Evolutionary conservation across 2,329 filamentous ascomycete genomes (phyloP), one percentile per base, ranked within the genome.

Genomic region (Ophiocordyceps robertsii): DNA sequence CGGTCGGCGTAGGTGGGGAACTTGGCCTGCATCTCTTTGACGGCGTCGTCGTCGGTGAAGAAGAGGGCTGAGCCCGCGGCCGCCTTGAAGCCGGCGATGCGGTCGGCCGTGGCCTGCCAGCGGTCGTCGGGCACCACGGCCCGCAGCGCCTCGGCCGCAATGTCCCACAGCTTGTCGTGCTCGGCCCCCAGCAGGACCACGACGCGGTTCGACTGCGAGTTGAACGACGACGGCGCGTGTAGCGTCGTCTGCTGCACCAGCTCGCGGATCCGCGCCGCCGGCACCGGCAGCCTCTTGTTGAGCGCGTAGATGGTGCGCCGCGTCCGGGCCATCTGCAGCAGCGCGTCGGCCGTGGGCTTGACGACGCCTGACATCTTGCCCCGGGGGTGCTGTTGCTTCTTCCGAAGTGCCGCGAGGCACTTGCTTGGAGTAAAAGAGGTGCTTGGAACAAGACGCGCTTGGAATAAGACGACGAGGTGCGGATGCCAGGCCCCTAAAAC

Each of bases 111-210:
- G 49, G 59, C 42, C 57, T 76, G 64, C 68, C 75, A 88, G 47
- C 67, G 57, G 14, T 81, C 80, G 4, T 63, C 69, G 29, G 83
- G 77, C 21, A 92, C 79, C 45, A 88, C 73, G 47, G 49, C 49
- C 44, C 55, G 54, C 47, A 64, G 56, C 35, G 54, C 46, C 16
- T 80, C 76, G 46, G 68, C 63, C 43, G 78, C 72, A 46, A 87
- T 70, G 59, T 86, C 80, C 90, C 89, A 95, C 53, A 94, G 77
- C 67, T 84, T 82, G 54, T 88, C 80, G 69, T 95, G 89, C 63
- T 95, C 84, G 47, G 74, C 75, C 55, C 83, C 81, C 56, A 92
- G 72, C 43, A 95, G 76, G 41, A 95, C 74, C 39, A 94, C 74
- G 45, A 83, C 66, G 46, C 89, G 81, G 51, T 84, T 82, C 51